Conservation (phyloP, 2,329 filamentous ascomycete genomes). For the Fusarium tricinctum region DNA sequence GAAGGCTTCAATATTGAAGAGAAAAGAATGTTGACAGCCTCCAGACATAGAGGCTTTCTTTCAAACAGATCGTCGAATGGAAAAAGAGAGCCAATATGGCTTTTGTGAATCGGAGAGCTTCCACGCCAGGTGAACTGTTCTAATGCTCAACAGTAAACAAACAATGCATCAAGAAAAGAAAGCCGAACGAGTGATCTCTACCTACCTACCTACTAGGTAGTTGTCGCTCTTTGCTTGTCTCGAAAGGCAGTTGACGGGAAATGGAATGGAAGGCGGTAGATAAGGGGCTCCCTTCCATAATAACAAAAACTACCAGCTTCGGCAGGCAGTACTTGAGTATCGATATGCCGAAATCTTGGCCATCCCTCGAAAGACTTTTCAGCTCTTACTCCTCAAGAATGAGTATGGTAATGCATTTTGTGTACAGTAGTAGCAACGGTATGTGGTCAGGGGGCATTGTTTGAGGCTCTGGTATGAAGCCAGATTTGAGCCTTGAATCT, state of each 20-base stretch:
- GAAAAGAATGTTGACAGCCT: neutral
- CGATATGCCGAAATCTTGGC: slow-evolving; percentile 2
- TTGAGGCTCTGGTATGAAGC: slow-evolving; percentile 39
- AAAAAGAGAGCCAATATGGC: neutral
- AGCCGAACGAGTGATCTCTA: neutral
- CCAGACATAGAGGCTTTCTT: neutral
- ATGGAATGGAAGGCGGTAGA: slow-evolving; percentile 6
- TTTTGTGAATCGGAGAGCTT: neutral
- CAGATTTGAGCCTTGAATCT: slow-evolving; percentile 15
- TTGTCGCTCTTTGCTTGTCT: neutral
- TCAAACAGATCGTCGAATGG: neutral
- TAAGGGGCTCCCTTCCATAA: slow-evolving; percentile 3
- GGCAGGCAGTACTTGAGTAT: neutral
- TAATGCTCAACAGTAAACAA: slow-evolving; percentile 3
- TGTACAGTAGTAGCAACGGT: slow-evolving; percentile 18
- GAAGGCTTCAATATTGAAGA: neutral
- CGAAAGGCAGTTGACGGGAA: slow-evolving; percentile 25
- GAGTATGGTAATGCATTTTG: slow-evolving; percentile 6
- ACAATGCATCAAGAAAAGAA: neutral
- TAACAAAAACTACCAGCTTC: slow-evolving; percentile 2
- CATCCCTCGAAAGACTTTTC: slow-evolving; percentile 23
- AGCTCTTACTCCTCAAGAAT: neutral
- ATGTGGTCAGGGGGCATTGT: slow-evolving; percentile 22
- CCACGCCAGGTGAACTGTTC: slow-evolving; percentile 29
- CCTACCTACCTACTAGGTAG: no score